phyloP scores from a whole-genome alignment of 2,329 filamentous ascomycete species.

The Sclerotiophoma versabilis region DNA sequence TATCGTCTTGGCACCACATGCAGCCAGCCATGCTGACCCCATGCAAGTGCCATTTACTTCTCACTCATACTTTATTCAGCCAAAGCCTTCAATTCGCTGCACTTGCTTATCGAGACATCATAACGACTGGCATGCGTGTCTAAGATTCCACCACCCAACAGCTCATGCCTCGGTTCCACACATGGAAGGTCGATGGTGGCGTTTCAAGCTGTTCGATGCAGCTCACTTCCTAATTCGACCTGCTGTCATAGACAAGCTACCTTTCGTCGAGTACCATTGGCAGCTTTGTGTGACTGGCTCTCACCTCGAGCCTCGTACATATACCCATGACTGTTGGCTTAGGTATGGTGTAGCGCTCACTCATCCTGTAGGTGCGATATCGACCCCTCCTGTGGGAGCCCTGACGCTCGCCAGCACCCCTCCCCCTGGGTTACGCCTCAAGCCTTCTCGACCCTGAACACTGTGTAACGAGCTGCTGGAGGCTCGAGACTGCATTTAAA shows the following conservation, averaged over 20 bases:
- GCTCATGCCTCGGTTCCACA: conserved; percentile 19
- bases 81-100: conserved; percentile 13
- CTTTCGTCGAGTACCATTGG: conserved; percentile 10
- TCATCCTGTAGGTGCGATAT: conserved; percentile 24
- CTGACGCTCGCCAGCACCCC: conserved; percentile 5
- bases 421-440: background rate
- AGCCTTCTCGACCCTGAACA: background rate
- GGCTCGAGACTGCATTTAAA: conserved; percentile 4
- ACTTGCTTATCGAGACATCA: conserved; percentile 18
- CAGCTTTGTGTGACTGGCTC: background rate
- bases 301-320: conserved; percentile 7
- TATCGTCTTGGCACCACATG: conserved; percentile 8
- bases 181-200: conserved; percentile 27
- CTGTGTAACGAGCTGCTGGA: background rate
- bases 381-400: conserved; percentile 6
- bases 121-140: conserved; percentile 8
- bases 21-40: conserved; percentile 8
- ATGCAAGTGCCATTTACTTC: conserved; percentile 18
- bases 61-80: conserved; percentile 10
- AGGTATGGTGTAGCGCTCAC: conserved; percentile 25
- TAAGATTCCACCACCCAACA: conserved; percentile 13
- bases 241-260: conserved; percentile 1
- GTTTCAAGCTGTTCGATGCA: conserved; percentile 16
- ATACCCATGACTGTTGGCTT: conserved; percentile 20
- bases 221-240: conserved; percentile 23